phyloP scores from a whole-genome alignment of 805 yeast genomes.

The Jamesozyma hellenica region DNA sequence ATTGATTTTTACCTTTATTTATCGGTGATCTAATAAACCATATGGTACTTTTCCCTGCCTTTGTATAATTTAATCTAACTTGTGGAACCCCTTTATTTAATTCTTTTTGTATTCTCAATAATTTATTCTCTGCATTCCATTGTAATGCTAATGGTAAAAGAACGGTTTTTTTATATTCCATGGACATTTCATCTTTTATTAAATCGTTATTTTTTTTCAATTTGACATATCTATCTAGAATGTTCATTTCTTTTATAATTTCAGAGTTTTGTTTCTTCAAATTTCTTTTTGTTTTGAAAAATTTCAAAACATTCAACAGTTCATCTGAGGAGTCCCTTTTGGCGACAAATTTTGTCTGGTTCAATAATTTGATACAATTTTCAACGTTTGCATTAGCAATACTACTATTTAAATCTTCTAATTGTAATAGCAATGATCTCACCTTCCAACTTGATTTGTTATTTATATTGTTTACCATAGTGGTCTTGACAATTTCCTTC shows the following conservation, averaged over 20 bases:
- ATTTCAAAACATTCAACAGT: background rate
- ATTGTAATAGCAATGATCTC: conserved; percentile 7
- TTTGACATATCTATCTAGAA: conserved; percentile 13
- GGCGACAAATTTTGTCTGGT: too few species aligned
- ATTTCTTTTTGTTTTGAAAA: background rate
- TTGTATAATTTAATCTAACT: conserved; percentile 15
- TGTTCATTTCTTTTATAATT: conserved; percentile 7
- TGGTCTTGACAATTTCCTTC: background rate
- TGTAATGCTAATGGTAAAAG: conserved; percentile 24
- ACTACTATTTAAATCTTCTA: conserved; percentile 10
- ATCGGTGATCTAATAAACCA: conserved; percentile 27
- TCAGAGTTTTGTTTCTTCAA: conserved; percentile 5
- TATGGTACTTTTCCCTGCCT: conserved; percentile 18
- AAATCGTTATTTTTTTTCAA: conserved; percentile 7
- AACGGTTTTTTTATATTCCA: conserved; percentile 10
- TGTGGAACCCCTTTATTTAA: conserved; percentile 22
- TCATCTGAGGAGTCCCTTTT: background rate
- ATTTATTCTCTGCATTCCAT: conserved; percentile 10
- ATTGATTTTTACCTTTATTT: conserved; percentile 21
- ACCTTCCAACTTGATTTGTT: conserved; percentile 24
- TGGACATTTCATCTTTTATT: conserved; percentile 11
- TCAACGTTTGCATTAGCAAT: background rate
- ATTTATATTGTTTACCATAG: conserved; percentile 10
- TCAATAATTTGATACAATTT: too few species aligned
- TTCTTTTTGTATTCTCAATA: conserved; percentile 13